Evolutionary conservation across 139 green algal genomes (phyloP), one percentile per base, ranked within the genome.

Genomic region (Microglena sp.): DNA sequence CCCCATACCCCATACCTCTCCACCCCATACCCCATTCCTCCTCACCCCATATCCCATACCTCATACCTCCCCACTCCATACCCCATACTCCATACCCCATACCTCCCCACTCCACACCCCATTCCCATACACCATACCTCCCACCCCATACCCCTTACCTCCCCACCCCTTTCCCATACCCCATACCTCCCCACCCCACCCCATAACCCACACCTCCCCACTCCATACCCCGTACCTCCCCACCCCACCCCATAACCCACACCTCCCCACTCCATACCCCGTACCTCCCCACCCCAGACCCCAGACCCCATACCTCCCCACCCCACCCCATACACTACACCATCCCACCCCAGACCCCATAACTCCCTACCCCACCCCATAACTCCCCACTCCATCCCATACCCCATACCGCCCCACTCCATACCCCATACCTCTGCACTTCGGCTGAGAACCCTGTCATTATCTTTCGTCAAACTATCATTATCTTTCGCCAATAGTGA

Each of bases 241-340:
- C 55, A 24, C 21, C 33, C 28, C 31, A 4, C n/a, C 22, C 35
- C 4, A n/a, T 32, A 6, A 18, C 36, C 28, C 7, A 33, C 18
- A 34, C 15, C 26, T 33, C 28, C 46, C 1, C 21, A 34, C 35
- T 30, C 27, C 30, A 29, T 33, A 26, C 54, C n/a, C 64, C 56
- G 4, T 15, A 32, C 5, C 5, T 35, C 29, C 11, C 11, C 33
- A 54, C 34, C 2, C 55, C 28, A 21, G 26, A 2, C 2, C 43
- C 27, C 53, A 45, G 32, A 66, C 68, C 32, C 56, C 68, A 44
- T 82, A 78, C 62, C 75, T 71, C 4, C n/a, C n/a, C n/a, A n/a
- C n/a, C n/a, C n/a, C n/a, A n/a, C n/a, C n/a, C n/a, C n/a, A n/a
- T n/a, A n/a, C n/a, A n/a, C n/a, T n/a, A n/a, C n/a, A n/a, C n/a